Base-by-base conservation (phyloP, 1,284 basidiomycete genomes). In the Boletus mariae region DNA sequence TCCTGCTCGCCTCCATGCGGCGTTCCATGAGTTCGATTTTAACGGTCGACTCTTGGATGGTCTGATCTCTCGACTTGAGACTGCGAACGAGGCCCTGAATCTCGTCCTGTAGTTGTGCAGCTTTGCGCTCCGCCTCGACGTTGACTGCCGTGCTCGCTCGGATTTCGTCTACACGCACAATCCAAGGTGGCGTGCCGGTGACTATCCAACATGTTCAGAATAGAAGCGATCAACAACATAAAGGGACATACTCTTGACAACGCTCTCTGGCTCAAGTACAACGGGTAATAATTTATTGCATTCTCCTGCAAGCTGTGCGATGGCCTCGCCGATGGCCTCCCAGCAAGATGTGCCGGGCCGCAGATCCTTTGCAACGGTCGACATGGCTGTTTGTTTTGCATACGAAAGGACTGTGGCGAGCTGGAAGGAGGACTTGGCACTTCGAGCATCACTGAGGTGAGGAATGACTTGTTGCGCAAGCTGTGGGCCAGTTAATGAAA, bases 1-100 rank as follows among this genome's bases (percentile, higher is more conserved):
- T 92, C 77, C 93, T 94, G 55, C 86, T 87, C 1, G 84, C 81
- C 66, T 98, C 95, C 75, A 96, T 87, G 45, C 94, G 84, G 47
- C 93, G 84, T 66, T 96, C 92, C 80, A 99, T 90, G 8, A 96
- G 81, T 69, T 98, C 93, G 52, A 98, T 91, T 78, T 95, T 98
- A 57, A 98, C 93, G 5, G 77, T 76, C 6, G 85, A 78, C 67
- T 99, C 97, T 71, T 98, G 93, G 47, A 94, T 83, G 35, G 73
- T 82, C 76, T 97, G 92, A 59, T 99, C 96, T 72, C 93, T 85
- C 41, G 83, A 74, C 67, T 89, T 90, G 66, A 98, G 80, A 52
- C 83, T 91, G 28, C 93, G 86, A 29, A 87, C 80, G 53, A 98
- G 82, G 31, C 89, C 89, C 64, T 92, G 87, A 56, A 95, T 83